Conservation (phyloP, 768 basidiomycete genomes). For the Amanita rimosa region DNA sequence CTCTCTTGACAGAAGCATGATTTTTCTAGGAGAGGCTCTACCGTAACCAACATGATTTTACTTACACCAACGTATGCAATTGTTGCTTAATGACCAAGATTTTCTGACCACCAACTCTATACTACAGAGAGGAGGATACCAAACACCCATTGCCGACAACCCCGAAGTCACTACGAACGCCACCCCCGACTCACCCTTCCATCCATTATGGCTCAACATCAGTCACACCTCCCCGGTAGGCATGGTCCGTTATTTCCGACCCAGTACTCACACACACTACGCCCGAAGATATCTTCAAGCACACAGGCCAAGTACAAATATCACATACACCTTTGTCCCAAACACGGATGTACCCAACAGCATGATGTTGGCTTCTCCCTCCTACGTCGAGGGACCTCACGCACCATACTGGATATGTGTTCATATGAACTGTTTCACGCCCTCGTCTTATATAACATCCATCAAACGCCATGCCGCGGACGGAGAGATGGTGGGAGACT, state of each 20-base stretch:
- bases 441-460: constrained; percentile 34
- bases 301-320: constrained; percentile 17
- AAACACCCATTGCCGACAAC: not conserved
- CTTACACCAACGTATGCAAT: constrained; percentile 2
- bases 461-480: constrained; percentile 27
- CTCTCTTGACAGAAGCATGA: not conserved
- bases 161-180: constrained; percentile 10
- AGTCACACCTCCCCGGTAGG: constrained; percentile 18
- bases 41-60: not conserved
- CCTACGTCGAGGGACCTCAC: constrained; percentile 15
- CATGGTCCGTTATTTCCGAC: not conserved
- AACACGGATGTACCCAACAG: constrained; percentile 22
- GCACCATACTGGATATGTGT: constrained; percentile 34
- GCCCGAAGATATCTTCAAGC: constrained; percentile 16
- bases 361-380: constrained; percentile 26
- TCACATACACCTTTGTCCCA: constrained; percentile 29
- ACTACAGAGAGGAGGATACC: constrained; percentile 4
- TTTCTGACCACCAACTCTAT: not conserved
- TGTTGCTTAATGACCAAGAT: not conserved
- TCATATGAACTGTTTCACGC: constrained; percentile 37
- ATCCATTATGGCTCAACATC: constrained; percentile 14
- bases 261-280: not conserved
- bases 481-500: constrained; percentile 35
- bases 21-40: not conserved
- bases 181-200: constrained; percentile 17